These are phyloP conservation scores for Mucor circinelloides DNA, from an alignment of 371 early-diverging fungal species.

Conservation along the genomic window DNA sequence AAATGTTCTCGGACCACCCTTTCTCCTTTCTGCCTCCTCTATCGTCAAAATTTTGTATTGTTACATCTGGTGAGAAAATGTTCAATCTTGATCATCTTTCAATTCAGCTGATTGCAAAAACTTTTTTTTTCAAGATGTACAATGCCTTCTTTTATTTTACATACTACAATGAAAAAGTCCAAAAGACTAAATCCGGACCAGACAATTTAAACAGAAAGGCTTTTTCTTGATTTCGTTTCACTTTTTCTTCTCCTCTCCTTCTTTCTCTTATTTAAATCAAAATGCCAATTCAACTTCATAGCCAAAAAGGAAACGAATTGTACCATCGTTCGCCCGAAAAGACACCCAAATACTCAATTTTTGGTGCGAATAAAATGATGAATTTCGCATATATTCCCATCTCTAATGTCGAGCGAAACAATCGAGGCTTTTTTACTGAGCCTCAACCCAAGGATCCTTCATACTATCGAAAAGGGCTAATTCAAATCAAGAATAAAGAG, in stretches of 20 bases:
- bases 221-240: background rate
- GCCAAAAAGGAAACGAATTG: background rate
- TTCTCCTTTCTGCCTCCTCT: background rate
- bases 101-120: background rate
- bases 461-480: background rate
- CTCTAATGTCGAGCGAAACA: background rate
- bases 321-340: constrained; percentile 2
- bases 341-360: background rate
- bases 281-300: constrained; percentile 8
- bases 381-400: constrained; percentile 1
- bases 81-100: background rate
- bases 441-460: background rate
- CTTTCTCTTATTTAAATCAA: background rate
- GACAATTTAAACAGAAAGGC: background rate
- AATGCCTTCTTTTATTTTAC: background rate
- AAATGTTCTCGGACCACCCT: background rate
- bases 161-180: background rate
- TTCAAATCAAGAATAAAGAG: background rate
- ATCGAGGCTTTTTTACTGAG: background rate
- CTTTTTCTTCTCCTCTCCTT: background rate
- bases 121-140: background rate
- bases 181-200: background rate
- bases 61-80: background rate
- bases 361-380: background rate
- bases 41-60: background rate